Conservation (phyloP, 169 alveolate genomes). For the Sarcocystis neurona region DNA sequence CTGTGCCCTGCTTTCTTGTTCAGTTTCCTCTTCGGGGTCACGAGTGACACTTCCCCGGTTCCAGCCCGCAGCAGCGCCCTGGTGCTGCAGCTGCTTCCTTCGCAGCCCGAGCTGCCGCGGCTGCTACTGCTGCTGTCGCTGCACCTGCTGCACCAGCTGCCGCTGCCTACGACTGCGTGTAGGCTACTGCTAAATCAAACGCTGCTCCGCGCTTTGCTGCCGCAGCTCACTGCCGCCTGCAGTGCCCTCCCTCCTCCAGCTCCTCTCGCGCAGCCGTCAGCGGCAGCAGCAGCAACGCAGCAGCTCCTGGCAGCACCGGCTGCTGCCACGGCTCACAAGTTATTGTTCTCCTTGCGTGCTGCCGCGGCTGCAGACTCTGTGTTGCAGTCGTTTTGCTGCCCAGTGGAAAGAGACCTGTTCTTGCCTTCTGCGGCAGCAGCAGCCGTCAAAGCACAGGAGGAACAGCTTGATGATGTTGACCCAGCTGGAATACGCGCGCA, state of each 20-base stretch:
- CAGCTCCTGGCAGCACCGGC: not conserved
- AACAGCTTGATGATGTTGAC: too few relatives aligned
- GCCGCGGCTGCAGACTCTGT: not conserved
- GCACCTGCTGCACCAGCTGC: not conserved
- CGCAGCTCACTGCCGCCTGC: not conserved
- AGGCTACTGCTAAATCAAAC: not conserved
- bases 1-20: not conserved
- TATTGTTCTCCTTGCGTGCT: not conserved
- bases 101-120: not conserved
- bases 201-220: not conserved
- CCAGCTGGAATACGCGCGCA: too few relatives aligned
- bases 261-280: not conserved
- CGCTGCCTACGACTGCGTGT: not conserved
- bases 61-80: too few relatives aligned
- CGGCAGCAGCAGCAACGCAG: not conserved
- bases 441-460: too few relatives aligned
- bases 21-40: not conserved
- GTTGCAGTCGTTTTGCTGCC: not conserved
- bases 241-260: not conserved
- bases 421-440: not conserved
- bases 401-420: too few relatives aligned
- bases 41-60: too few relatives aligned
- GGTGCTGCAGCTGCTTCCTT: not conserved
- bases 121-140: conserved; percentile 3
- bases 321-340: not conserved